These are phyloP conservation scores for Ramaria rubella DNA, from an alignment of 768 basidiomycete genomes.

Conservation along the genomic window DNA sequence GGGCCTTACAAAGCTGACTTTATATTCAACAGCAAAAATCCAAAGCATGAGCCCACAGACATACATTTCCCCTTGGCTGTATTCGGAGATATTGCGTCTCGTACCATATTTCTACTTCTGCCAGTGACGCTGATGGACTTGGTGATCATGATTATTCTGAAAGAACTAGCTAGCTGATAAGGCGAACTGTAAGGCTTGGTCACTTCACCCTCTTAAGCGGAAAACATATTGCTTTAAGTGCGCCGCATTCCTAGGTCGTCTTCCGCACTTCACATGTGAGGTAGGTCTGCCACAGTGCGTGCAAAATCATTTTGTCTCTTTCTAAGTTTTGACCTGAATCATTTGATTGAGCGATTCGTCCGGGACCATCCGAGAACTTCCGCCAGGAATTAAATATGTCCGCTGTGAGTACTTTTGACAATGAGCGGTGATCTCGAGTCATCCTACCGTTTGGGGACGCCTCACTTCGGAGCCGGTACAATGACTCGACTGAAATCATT, in stretches of 20 bases:
- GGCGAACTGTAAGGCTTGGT: not conserved
- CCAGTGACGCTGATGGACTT: not conserved
- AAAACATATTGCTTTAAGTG: not conserved
- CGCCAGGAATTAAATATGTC: not conserved
- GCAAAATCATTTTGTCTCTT: not conserved
- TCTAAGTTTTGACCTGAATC: not conserved
- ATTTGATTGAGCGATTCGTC: not conserved
- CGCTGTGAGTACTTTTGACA: not conserved
- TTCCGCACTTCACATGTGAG: not conserved
- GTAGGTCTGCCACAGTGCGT: not conserved
- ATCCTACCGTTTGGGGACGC: not conserved
- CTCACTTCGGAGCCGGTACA: not conserved
- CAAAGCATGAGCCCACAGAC: not conserved
- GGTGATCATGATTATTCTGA: not conserved
- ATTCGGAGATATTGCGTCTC: not conserved
- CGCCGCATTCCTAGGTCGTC: not conserved
- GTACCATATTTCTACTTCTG: not conserved
- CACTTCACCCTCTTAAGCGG: not conserved
- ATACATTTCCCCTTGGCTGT: not conserved
- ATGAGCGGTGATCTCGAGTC: not conserved
- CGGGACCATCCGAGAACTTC: not conserved
- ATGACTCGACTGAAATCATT: not conserved
- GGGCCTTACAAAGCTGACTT: not conserved
- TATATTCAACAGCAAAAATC: constrained; percentile 2
- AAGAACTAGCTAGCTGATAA: not conserved